Percentiles rank a stretch among this genome's conserved stretches.
phyloP scores from a whole-genome alignment of 2,329 filamentous ascomycete species.

The Emmonsiellopsis sp. region DNA sequence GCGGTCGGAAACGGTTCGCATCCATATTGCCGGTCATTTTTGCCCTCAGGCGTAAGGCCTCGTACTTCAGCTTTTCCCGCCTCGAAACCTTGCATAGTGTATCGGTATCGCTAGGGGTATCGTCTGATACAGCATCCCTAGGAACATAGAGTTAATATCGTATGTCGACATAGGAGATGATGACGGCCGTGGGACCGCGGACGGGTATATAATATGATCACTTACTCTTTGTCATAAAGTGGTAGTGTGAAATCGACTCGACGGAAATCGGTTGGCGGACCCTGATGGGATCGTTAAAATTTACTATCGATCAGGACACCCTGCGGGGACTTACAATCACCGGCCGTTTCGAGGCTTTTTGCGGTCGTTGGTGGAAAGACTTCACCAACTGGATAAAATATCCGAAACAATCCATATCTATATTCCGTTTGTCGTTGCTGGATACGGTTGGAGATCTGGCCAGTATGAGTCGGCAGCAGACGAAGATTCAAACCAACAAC shows the following conservation, averaged over 20 bases:
- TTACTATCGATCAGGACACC: background rate
- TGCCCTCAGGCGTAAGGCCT: background rate
- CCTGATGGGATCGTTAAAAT: conserved; percentile 15
- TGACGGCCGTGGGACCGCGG: background rate
- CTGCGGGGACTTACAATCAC: conserved; percentile 1
- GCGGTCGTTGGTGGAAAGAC: conserved; percentile 20
- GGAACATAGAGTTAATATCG: background rate
- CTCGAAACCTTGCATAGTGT: background rate
- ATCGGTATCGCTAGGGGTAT: background rate
- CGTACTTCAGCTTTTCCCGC: conserved; percentile 1
- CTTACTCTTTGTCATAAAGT: conserved; percentile 10
- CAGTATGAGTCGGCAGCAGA: background rate
- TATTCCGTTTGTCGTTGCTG: background rate
- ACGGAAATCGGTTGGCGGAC: conserved; percentile 34
- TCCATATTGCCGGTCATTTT: background rate
- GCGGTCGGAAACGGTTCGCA: background rate
- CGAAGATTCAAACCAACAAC: background rate
- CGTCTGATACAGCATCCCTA: background rate
- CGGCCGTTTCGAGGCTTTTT: conserved; percentile 1
- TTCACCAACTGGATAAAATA: conserved; percentile 26
- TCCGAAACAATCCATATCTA: conserved; percentile 21
- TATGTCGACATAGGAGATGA: background rate
- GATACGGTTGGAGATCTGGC: background rate
- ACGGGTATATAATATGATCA: background rate
- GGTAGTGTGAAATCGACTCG: conserved; percentile 30